Evolutionary conservation across 192 early-diverging fungal genomes (phyloP), one percentile per base, ranked within the genome.

Genomic region (Diversispora eburnea): DNA sequence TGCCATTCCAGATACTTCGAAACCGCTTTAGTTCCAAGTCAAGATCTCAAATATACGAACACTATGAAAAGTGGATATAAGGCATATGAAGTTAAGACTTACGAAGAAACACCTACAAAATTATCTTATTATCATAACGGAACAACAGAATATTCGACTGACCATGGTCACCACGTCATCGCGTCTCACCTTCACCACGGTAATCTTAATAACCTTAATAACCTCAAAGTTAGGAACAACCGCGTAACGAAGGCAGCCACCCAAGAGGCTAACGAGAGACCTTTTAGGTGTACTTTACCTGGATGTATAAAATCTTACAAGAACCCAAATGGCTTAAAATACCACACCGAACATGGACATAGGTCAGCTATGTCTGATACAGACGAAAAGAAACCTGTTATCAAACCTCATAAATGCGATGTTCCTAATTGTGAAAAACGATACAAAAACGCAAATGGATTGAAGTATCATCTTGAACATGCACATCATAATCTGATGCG

Each of bases 311-410:
- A 98, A 83, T 89, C 94, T 9, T 98, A 98, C 85, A 98, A 98
- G 82, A 98, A 98, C 78, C 95, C 95, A 45, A 96, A 96, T 57
- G 95, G 96, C 8, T 84, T 98, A 74, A 98, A 98, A 80, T 98
- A 98, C 85, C 95, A 98, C 82, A 89, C 94, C 79, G 85, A 92
- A 79, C 95, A 98, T 79, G 94, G 95, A 13, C 96, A 98, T 78
- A 91, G 90, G 77, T 76, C 80, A 22, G 49, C 73, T 22, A 63
- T 80, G n/a, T 77, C 80, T 41, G 80, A 80, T 8, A 73, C 75
- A 56, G 88, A 88, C 43, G 91, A 91, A 17, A 82, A 83, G 45
- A 86, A 84, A n/a, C 73, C 77, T 52, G 77, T 81, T 22, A 76
- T 80, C 25, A 92, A 91, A 77, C 91, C 91, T 4, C 91, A 89